Evolutionary conservation across 2,329 filamentous ascomycete species (phyloP), one percentile per base, ranked within the genome.

Genomic region (Arthrobotrys entomopaga): DNA sequence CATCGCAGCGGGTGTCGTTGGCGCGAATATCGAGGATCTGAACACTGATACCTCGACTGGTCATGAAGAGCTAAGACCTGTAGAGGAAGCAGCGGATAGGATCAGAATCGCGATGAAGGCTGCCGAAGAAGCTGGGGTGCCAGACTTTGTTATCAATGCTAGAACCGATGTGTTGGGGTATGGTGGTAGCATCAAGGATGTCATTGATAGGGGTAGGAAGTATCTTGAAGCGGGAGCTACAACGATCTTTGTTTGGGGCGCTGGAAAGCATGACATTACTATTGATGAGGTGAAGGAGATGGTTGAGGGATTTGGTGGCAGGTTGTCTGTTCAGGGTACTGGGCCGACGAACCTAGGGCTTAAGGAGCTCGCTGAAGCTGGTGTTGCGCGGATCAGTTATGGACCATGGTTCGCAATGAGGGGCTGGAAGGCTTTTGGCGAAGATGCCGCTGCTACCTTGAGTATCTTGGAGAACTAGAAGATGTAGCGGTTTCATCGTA

Each of bases 171-270:
- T 86, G 3, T 81, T 88, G 7, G 77, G 81, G 1, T 77, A 82
- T 8, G 77, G 81, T 0, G 77, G 76, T 1, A 65, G 76, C 0
- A 76, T 72, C 3, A 70, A 79, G 3, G 75, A 79, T 16, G 86
- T 84, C 1, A 81, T 89, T 52, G 78, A 80, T 54, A 82, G 88
- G 0, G 87, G 87, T 0, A 84, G 83, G 67, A 84, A 83, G n/a
- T 89, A 86, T 78, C 80, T 89, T 2, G 83, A 82, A 0, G 86
- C 86, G 1, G 87, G 87, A 0, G 87, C 87, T 0, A 85, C 83
- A 11, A 88, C 85, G 0, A 83, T 87, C 0, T 89, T 88, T 80
- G 86, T 88, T 59, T 89, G 86, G 86, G 87, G 87, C 13, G 86
- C 83, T 0, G 77, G 81, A 0, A 80, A 80, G 40, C 80, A 81